phyloP scores from a whole-genome alignment of 2,329 filamentous ascomycete genomes.

The Botryosphaeria agaves region DNA sequence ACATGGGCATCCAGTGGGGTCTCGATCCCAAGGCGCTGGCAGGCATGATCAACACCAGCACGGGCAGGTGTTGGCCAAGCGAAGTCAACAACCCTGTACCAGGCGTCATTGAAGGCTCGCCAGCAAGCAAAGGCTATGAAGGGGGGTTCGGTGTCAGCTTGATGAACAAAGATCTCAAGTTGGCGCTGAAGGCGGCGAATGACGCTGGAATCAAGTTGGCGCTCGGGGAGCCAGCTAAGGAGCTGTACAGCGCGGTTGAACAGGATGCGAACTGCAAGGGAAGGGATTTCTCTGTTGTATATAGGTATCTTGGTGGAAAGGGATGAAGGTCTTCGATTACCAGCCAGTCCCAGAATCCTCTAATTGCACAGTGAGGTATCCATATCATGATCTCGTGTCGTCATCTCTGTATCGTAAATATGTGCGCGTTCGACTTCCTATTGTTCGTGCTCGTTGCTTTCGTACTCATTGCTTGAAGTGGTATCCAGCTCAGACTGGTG shows the following conservation, averaged over 20 bases:
- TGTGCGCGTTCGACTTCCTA: background rate
- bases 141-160: constrained; percentile 32
- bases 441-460: background rate
- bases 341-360: no score
- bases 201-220: constrained; percentile 25
- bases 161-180: constrained; percentile 31
- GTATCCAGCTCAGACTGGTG: no score
- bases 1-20: constrained; percentile 45
- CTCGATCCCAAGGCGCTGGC: constrained; percentile 52
- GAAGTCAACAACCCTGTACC: constrained; percentile 91
- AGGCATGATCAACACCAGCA: constrained; percentile 80
- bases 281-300: constrained; percentile 33
- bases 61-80: constrained; percentile 89
- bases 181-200: constrained; percentile 28
- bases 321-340: constrained; percentile 11
- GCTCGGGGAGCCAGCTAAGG: constrained; percentile 26
- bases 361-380: background rate
- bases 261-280: constrained; percentile 25
- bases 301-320: constrained; percentile 29
- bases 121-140: constrained; percentile 54
- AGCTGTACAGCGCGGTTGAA: constrained; percentile 28
- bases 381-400: no score
- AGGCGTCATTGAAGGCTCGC: constrained; percentile 61
- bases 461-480: no score
- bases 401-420: no score